phyloP scores from a whole-genome alignment of 768 basidiomycete genomes.

The Neoboletus subvelutipes region DNA sequence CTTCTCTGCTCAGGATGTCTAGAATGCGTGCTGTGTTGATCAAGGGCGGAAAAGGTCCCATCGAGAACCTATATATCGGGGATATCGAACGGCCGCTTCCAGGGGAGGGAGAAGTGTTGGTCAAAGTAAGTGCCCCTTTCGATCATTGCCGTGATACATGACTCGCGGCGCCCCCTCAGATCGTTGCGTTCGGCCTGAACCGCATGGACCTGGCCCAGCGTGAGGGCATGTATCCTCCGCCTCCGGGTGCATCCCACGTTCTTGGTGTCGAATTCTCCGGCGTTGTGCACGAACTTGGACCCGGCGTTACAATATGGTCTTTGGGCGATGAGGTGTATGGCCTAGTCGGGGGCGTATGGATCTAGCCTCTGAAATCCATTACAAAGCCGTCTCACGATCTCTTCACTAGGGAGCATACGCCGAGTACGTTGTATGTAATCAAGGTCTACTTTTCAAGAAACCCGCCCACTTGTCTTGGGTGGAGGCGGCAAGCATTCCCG shows the following conservation, averaged over 20 bases:
- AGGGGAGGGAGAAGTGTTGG: slow-evolving; percentile 61
- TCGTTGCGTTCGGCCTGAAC: slow-evolving; percentile 86
- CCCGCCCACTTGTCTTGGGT: slow-evolving; percentile 74
- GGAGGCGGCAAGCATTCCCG: slow-evolving; percentile 86
- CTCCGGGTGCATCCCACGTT: slow-evolving; percentile 70
- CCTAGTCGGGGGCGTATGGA: slow-evolving; percentile 72
- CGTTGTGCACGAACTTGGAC: slow-evolving; percentile 51
- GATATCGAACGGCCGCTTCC: slow-evolving; percentile 63
- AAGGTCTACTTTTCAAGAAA: slow-evolving; percentile 71
- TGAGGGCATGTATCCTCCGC: slow-evolving; percentile 72
- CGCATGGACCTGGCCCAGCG: slow-evolving; percentile 81
- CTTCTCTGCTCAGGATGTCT: slow-evolving; percentile 10
- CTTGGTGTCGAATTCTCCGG: slow-evolving; percentile 91
- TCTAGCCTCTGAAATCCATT: not conserved
- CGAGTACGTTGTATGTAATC: slow-evolving; percentile 70
- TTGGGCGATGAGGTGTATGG: slow-evolving; percentile 76
- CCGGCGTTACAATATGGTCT: slow-evolving; percentile 52
- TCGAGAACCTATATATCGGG: slow-evolving; percentile 78
- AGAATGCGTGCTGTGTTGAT: slow-evolving; percentile 79
- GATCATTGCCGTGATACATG: not conserved
- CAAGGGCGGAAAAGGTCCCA: slow-evolving; percentile 71
- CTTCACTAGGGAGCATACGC: slow-evolving; percentile 80
- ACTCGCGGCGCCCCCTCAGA: slow-evolving; percentile 37
- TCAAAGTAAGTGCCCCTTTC: slow-evolving; percentile 55
- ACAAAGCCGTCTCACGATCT: slow-evolving; percentile 3